Conservation (phyloP, 495 filamentous ascomycete species). For the Tuber magnatum region DNA sequence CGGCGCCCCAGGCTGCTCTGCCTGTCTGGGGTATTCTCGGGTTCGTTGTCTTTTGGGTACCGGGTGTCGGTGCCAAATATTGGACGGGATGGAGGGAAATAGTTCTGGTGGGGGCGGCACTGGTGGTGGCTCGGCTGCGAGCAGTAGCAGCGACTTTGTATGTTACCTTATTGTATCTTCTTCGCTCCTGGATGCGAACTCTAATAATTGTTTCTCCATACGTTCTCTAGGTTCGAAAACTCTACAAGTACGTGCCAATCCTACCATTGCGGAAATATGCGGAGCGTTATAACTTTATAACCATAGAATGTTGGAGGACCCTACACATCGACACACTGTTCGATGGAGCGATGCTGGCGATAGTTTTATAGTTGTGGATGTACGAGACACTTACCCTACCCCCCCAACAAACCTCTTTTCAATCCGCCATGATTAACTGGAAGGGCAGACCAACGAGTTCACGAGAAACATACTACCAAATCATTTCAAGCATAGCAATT, state of each 20-base stretch:
- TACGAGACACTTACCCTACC: slow-evolving; percentile 44
- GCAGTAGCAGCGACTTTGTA: slow-evolving; percentile 74
- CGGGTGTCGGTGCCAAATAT: not conserved
- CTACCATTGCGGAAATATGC: slow-evolving; percentile 24
- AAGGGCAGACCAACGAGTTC: slow-evolving; percentile 83
- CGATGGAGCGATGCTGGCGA: slow-evolving; percentile 92
- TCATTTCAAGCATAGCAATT: slow-evolving; percentile 99
- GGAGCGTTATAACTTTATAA: slow-evolving; percentile 36
- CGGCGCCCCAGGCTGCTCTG: not conserved
- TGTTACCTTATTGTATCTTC: slow-evolving; percentile 35
- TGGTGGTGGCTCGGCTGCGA: slow-evolving; percentile 53
- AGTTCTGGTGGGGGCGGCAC: slow-evolving; percentile 51
- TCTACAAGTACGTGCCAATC: slow-evolving; percentile 75
- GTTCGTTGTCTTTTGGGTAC: not conserved
- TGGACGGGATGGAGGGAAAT: slow-evolving; percentile 34
- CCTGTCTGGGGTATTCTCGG: slow-evolving; percentile 1
- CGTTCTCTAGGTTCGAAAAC: slow-evolving; percentile 75
- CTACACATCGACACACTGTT: slow-evolving; percentile 82
- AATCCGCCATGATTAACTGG: slow-evolving; percentile 16
- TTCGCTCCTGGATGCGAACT: slow-evolving; percentile 9
- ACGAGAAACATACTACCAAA: slow-evolving; percentile 95
- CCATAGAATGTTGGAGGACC: slow-evolving; percentile 93
- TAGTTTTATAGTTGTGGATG: slow-evolving; percentile 96
- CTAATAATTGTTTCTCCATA: slow-evolving; percentile 36
- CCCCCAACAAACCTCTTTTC: not conserved